Conservation (phyloP, 257 asterid species). For the Nicotiana tabacum region DNA sequence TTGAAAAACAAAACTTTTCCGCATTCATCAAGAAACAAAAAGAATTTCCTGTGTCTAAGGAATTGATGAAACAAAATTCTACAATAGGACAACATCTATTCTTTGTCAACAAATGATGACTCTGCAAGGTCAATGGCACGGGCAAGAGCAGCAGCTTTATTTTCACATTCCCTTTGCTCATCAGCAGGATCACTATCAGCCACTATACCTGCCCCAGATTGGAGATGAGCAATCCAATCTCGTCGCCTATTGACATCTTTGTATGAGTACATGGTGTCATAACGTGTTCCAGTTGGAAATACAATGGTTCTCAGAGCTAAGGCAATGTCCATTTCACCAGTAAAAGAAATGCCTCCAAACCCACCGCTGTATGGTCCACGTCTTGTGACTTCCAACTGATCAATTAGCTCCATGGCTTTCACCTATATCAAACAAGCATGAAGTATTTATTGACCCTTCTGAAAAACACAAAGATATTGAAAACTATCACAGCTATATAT, state of each 20-base stretch:
- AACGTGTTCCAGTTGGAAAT: constrained; percentile 62
- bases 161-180: constrained; percentile 90
- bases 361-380: constrained; percentile 99
- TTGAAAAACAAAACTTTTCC: background rate
- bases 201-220: constrained; percentile 93
- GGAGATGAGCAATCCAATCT: constrained; percentile 94
- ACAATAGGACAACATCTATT: background rate
- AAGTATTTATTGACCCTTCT: background rate
- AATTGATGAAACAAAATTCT: background rate
- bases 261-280: constrained; percentile 81
- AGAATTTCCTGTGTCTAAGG: background rate
- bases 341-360: constrained; percentile 87
- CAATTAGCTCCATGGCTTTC: constrained; percentile 96
- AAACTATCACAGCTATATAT: background rate
- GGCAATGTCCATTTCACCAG: constrained; percentile 95
- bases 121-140: constrained; percentile 99
- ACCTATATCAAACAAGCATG: constrained; percentile 36
- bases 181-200: constrained; percentile 94
- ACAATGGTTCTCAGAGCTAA: constrained; percentile 87
- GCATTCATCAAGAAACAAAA: background rate
- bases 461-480: background rate
- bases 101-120: constrained; percentile 78
- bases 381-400: constrained; percentile 70
- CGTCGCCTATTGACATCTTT: constrained; percentile 45
- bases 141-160: constrained; percentile 93